Evolutionary conservation across 2,329 filamentous ascomycete species (phyloP), one percentile per base, ranked within the genome.

Genomic region (Fusarium ramigenum): DNA sequence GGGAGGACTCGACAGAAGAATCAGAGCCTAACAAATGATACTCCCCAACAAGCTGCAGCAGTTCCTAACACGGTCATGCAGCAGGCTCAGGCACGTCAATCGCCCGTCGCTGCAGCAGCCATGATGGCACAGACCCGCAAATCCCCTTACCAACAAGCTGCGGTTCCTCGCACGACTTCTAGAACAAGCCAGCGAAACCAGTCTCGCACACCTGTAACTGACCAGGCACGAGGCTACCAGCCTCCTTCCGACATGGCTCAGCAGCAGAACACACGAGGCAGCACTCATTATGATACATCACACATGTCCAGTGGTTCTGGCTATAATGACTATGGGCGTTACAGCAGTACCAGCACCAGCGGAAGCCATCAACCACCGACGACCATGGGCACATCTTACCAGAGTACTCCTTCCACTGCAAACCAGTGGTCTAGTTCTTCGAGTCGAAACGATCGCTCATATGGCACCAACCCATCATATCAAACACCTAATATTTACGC

Each of bases 151-250:
- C 78, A 81, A 65, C 68, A 77, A 39, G 60, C 66, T 49, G 64
- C 72, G 40, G 66, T 70, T 30, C 66, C 80, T 58, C 76, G 78
- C 30, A 73, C 79, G 16, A 78, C 78, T 63, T 83, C 83, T 18
- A 76, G 80, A 58, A 80, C 82, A 49, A 77, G 79, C 5, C 81
- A 82, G n/a, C 79, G 80, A 46, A 66, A 77, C 3, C 79, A 82
- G 60, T 79, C 69, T 9, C 78, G 73, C 21, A 80, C 81, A 28
- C 78, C 81, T 7, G 70, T 75, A 23, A 64, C 63, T n/a, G 72
- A 79, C 9, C 66, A 75, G 34, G 58, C 77, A 16, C 36, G 63
- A 39, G 73, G 54, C 11, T 72, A 73, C 16, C 73, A 72, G 42
- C 63, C 76, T 23, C 75, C 74, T 28, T 69, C 73, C 12, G 63